Evolutionary conservation across 108 stramenopile genomes (phyloP).

Genomic region (Conticribra weissflogii): DNA sequence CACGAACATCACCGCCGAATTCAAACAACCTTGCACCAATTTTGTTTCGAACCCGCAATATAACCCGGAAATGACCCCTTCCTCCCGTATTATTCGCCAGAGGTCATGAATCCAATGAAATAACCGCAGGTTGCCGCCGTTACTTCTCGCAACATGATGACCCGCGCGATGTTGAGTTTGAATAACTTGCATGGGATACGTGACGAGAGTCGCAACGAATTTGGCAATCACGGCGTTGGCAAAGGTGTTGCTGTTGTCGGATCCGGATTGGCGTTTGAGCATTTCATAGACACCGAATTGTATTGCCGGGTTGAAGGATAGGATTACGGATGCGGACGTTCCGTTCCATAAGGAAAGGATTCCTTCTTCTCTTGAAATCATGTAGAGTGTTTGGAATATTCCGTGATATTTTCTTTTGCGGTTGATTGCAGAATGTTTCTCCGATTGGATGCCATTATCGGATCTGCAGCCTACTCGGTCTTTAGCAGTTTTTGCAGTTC

Average conservation of each 20-base stretch:
- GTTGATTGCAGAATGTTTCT: no score
- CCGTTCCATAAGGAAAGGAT: constrained; percentile 55
- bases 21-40: constrained; percentile 62
- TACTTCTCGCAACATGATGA: background rate
- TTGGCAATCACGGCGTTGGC: constrained; percentile 61
- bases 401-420: constrained; percentile 35
- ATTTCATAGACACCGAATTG: constrained; percentile 68
- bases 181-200: constrained; percentile 66
- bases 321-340: constrained; percentile 54
- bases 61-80: constrained; percentile 54
- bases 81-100: constrained; percentile 19
- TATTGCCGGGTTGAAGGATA: constrained; percentile 69
- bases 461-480: no score
- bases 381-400: constrained; percentile 32
- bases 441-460: no score
- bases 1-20: constrained; percentile 55
- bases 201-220: constrained; percentile 57
- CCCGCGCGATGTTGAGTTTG: constrained; percentile 53
- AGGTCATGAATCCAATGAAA: constrained; percentile 11
- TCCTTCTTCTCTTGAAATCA: constrained; percentile 52
- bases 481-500: no score
- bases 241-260: constrained; percentile 21
- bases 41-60: constrained; percentile 68
- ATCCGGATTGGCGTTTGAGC: constrained; percentile 42
- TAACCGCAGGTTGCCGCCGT: background rate